Base-by-base conservation (phyloP, 768 basidiomycete species). In the Naganishia randhawae region DNA sequence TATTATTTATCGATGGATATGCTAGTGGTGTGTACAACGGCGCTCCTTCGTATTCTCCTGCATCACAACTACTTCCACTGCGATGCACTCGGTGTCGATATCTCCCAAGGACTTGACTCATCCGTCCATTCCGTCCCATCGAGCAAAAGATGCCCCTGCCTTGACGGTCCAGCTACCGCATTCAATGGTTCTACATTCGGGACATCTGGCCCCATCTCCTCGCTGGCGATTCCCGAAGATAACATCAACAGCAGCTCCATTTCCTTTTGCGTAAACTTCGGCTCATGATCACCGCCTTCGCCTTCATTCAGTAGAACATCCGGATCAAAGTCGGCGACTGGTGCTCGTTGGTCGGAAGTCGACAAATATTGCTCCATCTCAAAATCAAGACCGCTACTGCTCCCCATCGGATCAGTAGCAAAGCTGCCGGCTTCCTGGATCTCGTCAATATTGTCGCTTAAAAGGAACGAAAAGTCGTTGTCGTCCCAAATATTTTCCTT, bases 261-360 rank as follows among this genome's bases (percentile, higher is more conserved):
- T 37, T 68, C 67, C 45, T 68, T 54, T 52, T 55, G 57, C 33
- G 67, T 62, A 17, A 68, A 68, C 29, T 68, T 68, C 10, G 52
- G 51, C 25, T 67, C 66, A 14, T 68, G 57, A 19, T 50, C 54
- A n/a, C 61, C 63, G 57, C 37, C 42, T 22, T 48, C 57, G 57
- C 57, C 57, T 25, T 37, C 33, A n/a, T 39, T 37, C 16, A 61
- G 27, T 22, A 61, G 22, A 1, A 13, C 45, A 22, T 54, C 41
- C 10, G 57, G 50, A 33, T 62, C 9, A 52, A 68, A 41, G 48
- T 67, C 41, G 29, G 31, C 10, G 37, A 31, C 52, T 29, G 50
- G 22, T 19, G 29, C 27, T 33, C 42, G 65, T 52, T 45, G 48
- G 25, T 32, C 25, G 45, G 63, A 48, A 31, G 16, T 25, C 41